Evolutionary conservation across 495 filamentous ascomycete genomes (phyloP).

Genomic region (Diplogelasinospora grovesii): DNA sequence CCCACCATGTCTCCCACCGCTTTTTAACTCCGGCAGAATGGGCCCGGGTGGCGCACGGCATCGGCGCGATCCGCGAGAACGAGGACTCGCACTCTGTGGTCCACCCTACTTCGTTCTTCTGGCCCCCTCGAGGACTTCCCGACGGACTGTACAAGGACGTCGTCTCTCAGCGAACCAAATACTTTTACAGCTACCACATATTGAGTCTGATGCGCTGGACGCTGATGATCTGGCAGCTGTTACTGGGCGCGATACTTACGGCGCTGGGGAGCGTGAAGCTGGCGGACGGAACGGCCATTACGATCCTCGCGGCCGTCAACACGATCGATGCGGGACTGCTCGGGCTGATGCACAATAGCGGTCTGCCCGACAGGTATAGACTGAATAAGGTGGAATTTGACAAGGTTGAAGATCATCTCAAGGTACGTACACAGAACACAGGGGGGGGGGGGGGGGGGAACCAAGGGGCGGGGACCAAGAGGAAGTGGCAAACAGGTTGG

Average conservation of each 20-base stretch:
- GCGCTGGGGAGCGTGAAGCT: slow-evolving; percentile 31
- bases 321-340: slow-evolving; percentile 43
- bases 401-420: slow-evolving; percentile 40
- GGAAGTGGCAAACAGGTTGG: no score
- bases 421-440: no score
- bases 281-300: slow-evolving; percentile 29
- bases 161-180: slow-evolving; percentile 34
- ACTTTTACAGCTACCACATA: slow-evolving; percentile 26
- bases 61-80: slow-evolving; percentile 38
- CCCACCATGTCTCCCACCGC: slow-evolving; percentile 21
- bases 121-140: slow-evolving; percentile 38
- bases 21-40: slow-evolving; percentile 37
- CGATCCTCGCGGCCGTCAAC: slow-evolving; percentile 41
- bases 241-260: slow-evolving; percentile 37
- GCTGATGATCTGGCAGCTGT: slow-evolving; percentile 38
- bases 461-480: no score
- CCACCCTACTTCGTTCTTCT: slow-evolving; percentile 35
- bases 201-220: slow-evolving; percentile 31
- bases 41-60: slow-evolving; percentile 37
- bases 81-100: slow-evolving; percentile 37
- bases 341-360: slow-evolving; percentile 45
- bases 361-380: slow-evolving; percentile 42
- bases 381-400: slow-evolving; percentile 38
- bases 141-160: slow-evolving; percentile 40
- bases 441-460: no score